These are phyloP conservation scores for Gossypium turneri DNA, from an alignment of 345 rosid genomes.

Conservation along the genomic window DNA sequence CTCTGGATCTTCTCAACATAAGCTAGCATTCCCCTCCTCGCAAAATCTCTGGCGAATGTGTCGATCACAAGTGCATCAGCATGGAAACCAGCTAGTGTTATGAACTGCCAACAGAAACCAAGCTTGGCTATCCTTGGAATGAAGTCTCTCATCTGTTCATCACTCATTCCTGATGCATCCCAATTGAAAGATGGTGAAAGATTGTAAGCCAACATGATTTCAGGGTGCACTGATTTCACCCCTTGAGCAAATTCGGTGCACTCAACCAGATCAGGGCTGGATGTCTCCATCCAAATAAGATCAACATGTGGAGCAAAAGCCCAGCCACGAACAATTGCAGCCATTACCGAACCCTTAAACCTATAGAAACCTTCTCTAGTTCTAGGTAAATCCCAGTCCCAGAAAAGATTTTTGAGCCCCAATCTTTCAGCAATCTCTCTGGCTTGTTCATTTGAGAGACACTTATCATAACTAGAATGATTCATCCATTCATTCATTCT, in stretches of 20 bases:
- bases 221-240: conserved; percentile 58
- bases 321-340: conserved; percentile 83
- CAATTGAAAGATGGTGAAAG: conserved; percentile 94
- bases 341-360: conserved; percentile 78
- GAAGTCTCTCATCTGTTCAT: conserved; percentile 79
- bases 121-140: conserved; percentile 75
- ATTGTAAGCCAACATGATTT: conserved; percentile 87
- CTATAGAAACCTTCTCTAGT: conserved; percentile 94
- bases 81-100: conserved; percentile 90
- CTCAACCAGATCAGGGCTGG: conserved; percentile 74
- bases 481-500: conserved; percentile 66
- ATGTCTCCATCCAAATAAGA: conserved; percentile 91
- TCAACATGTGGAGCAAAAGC: conserved; percentile 82
- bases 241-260: conserved; percentile 79
- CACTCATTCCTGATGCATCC: conserved; percentile 93
- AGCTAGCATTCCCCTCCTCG: conserved; percentile 85
- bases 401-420: conserved; percentile 69
- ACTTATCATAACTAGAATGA: conserved; percentile 60
- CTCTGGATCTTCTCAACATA: conserved; percentile 97
- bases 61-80: conserved; percentile 83
- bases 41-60: conserved; percentile 76
- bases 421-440: conserved; percentile 63
- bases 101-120: conserved; percentile 96
- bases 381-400: conserved; percentile 97
- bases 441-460: conserved; percentile 65